A percentile compares a stretch with the other conserved stretches of the same genome.
Conservation (phyloP, 2,329 filamentous ascomycete species). For the Talaromyces albobiverticillius region DNA sequence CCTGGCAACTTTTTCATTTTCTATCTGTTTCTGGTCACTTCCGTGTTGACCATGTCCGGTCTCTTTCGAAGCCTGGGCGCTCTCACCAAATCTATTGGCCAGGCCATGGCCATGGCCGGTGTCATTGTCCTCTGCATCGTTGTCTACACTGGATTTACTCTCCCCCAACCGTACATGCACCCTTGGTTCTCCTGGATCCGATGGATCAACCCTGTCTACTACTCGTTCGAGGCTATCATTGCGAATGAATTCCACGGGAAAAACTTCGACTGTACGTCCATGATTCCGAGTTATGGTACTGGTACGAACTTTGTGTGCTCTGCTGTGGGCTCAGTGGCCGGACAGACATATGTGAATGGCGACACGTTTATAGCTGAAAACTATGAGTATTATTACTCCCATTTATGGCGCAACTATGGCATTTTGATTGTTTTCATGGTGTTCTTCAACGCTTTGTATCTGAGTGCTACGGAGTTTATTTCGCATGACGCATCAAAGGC, state of each 20-base stretch:
- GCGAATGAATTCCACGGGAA: slow-evolving; percentile 31
- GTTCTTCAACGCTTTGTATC: slow-evolving; percentile 63
- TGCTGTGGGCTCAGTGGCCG: slow-evolving; percentile 47
- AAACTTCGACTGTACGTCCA: slow-evolving; percentile 27
- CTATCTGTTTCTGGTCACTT: slow-evolving; percentile 70
- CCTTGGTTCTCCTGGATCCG: slow-evolving; percentile 48
- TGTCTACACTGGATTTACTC: slow-evolving; percentile 35
- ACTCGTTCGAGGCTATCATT: slow-evolving; percentile 29
- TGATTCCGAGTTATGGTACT: slow-evolving; percentile 15
- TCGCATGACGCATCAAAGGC: slow-evolving; percentile 61
- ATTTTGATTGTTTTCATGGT: slow-evolving; percentile 64
- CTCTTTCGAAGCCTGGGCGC: slow-evolving; percentile 78
- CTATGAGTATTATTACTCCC: slow-evolving; percentile 56
- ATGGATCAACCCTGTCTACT: slow-evolving; percentile 33
- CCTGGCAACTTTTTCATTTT: slow-evolving; percentile 82
- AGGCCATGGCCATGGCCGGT: slow-evolving; percentile 49
- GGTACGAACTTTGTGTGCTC: slow-evolving; percentile 29
- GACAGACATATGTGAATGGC: slow-evolving; percentile 54
- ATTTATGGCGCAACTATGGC: slow-evolving; percentile 68
- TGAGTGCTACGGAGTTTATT: slow-evolving; percentile 63
- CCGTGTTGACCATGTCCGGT: slow-evolving; percentile 77
- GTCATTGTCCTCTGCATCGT: slow-evolving; percentile 30
- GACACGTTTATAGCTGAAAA: slow-evolving; percentile 58
- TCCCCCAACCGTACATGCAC: slow-evolving; percentile 44
- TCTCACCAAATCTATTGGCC: slow-evolving; percentile 34